Base-by-base conservation (phyloP, 306 rosid species). In the Trifolium pratense region DNA sequence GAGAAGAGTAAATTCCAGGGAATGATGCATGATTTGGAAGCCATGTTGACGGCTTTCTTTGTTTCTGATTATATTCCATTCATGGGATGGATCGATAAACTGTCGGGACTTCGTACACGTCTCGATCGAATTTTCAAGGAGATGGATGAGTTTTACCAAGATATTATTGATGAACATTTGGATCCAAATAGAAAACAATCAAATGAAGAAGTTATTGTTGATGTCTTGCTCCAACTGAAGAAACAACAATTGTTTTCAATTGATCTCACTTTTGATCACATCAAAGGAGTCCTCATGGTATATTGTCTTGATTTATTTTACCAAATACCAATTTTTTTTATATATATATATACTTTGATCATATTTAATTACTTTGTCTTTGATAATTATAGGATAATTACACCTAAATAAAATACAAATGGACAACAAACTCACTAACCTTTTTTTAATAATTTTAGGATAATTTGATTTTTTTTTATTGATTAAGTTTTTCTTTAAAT, bases 31-130 rank as follows among this genome's bases (percentile, higher is more conserved):
- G 49, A 43, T 1, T 43, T 43, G 3, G 49, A 43, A 16, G 16
- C 49, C 6, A 13, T 43, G 49, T 1, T 43, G 7, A 43, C 49
- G 13, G 5, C 49, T 13, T 1, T 43, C 49, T 43, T 43, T 13
- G 2, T 43, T 43, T 43, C 6, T 3, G 49, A 43, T 43, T 43
- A 43, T 43, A 43, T 51, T 17, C 57, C 57, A 8, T 51, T 17
- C 13, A 51, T 17, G 57, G 57, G 57, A 0, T 83, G 84, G 84
- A 25, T 81, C 31, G 89, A 88, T 73, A 77, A 60, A 69, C n/a
- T 88, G 1, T 53, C 13, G 0, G 88, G 84, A 1, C 0, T 26
- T 0, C 58, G 68, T n/a, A 40, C 16, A 0, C 79, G 79, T 37
- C 78, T 84, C 5, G 73, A 81, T 1, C 21, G 29, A 18, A 76